Evolutionary conservation across 108 stramenopile species (phyloP), one percentile per base, ranked within the genome.

Genomic region (Cyclotella baltica): DNA sequence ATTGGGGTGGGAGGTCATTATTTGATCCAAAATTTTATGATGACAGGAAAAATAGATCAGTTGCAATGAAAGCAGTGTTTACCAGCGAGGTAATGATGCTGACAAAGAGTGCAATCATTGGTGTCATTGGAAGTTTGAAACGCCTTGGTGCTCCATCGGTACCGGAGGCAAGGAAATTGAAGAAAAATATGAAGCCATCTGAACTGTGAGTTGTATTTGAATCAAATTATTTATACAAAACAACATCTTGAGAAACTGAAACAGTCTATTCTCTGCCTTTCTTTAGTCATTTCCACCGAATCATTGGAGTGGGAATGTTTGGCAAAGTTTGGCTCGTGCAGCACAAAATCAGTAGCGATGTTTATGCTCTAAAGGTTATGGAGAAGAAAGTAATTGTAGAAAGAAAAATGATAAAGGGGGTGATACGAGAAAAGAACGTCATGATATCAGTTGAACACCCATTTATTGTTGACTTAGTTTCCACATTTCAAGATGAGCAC

Each of bases 301-400:
- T 90, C 1, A 80, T 97, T 11, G 97, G 97, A 19, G 90, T 94
- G 11, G 97, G 97, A 1, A 92, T 92, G 34, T 95, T 98, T 65
- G 98, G 98, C 0, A 84, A 90, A 68, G 98, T 98, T 23, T 94
- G 92, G 90, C 73, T 97, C 28, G 90, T 87, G 0, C 68, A 84
- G 27, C 73, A 78, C 29, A 71, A 64, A 35, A 47, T 38, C 23
- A 51, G 50, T 22, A 69, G 50, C 23, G 22, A 37, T 48, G 36
- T 84, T 18, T 90, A 86, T 62, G 89, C 89, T 52, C 71, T 90
- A 28, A 90, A 90, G 70, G 82, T 86, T 5, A 82, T 86, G 84
- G 73, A 74, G 20, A 90, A 90, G 83, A 76, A 88, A 20, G 86
- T 93, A 74, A 90, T 94, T 55, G 77, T 92, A 22, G 85, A 73